Evolutionary conservation across 2,329 filamentous ascomycete species (phyloP), one percentile per base, ranked within the genome.

Genomic region (Microcera coccophila): DNA sequence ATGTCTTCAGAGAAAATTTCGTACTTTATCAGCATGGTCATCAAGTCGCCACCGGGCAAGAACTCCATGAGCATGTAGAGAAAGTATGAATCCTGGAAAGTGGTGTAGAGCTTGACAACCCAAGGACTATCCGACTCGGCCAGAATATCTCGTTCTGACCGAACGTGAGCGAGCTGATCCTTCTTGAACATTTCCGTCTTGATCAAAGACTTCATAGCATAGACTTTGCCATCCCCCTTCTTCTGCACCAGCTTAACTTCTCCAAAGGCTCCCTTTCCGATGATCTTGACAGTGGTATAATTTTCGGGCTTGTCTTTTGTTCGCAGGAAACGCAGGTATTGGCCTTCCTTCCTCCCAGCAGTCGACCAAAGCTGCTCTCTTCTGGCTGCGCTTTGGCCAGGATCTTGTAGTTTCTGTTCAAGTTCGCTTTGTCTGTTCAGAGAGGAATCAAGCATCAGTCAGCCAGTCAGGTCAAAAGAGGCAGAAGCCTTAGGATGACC

Each of bases 21-120:
- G 62, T 98, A 98, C 76, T 97, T 98, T 74, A 98, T 98, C 56
- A 98, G 76, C 93, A 98, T 98, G 3, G 93, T 98, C 93, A 98
- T 98, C 65, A 98, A 69, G 72, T 98, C 93, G 67, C 93, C 93
- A 67, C 93, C 93, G 7, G 93, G 93, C 66, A 98, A 78, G 70
- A 97, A 98, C 70, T 98, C 93, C 93, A 98, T 98, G 48, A 98
- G 76, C 84, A 98, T 93, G 74, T 98, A 98, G 26, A 98, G 75
- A 72, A 96, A 98, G 54, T 93, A 91, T 35, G 80, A 78, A 64
- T 98, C 93, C 69, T 98, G 93, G 75, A 98, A 98, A 1, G 93
- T 97, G 11, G 93, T 96, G 72, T 88, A 95, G 49, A 98, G 82
- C 76, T 96, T 98, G 59, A 98, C 93, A 14, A 98, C 88, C 93